A percentile compares a stretch with the other conserved stretches of the same genome.
Evolutionary conservation across 495 filamentous ascomycete genomes (phyloP).

Genomic region (Talaromyces thailandensis): DNA sequence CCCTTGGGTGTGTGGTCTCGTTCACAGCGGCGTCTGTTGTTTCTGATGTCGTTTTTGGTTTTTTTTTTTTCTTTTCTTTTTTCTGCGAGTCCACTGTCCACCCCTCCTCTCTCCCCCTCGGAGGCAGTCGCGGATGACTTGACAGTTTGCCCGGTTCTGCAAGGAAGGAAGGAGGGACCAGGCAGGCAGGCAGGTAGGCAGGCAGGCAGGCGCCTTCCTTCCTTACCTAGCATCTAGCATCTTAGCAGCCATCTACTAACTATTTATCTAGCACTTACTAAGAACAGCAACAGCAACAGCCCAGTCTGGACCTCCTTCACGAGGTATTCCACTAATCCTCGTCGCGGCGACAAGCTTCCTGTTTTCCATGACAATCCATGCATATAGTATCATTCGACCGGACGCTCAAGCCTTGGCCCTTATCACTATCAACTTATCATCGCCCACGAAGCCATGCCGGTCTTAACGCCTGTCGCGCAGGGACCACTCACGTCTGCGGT

Average conservation of each 20-base stretch:
- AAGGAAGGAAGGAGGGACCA: no score
- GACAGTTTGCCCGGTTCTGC: neutral
- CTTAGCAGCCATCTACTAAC: neutral
- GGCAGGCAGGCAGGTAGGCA: no score
- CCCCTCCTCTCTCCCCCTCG: neutral
- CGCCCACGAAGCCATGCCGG: neutral
- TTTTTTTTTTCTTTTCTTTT: neutral
- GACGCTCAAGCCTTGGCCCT: neutral
- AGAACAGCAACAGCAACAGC: neutral
- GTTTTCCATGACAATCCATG: neutral
- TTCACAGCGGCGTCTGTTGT: neutral
- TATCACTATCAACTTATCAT: neutral
- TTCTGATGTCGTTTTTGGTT: neutral
- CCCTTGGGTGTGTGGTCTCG: neutral
- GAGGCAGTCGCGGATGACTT: neutral
- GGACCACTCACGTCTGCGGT: neutral
- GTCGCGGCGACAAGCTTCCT: neutral
- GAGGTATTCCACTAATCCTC: neutral
- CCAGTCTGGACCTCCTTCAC: neutral
- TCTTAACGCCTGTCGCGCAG: neutral
- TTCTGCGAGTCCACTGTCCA: neutral
- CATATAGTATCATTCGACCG: neutral
- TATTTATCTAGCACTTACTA: neutral
- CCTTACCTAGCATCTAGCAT: neutral
- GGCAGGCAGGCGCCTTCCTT: no score